A percentile compares a stretch with the other conserved stretches of the same genome.
Evolutionary conservation across 257 asterid genomes (phyloP).

Genomic region (Nicotiana obtusifolia): DNA sequence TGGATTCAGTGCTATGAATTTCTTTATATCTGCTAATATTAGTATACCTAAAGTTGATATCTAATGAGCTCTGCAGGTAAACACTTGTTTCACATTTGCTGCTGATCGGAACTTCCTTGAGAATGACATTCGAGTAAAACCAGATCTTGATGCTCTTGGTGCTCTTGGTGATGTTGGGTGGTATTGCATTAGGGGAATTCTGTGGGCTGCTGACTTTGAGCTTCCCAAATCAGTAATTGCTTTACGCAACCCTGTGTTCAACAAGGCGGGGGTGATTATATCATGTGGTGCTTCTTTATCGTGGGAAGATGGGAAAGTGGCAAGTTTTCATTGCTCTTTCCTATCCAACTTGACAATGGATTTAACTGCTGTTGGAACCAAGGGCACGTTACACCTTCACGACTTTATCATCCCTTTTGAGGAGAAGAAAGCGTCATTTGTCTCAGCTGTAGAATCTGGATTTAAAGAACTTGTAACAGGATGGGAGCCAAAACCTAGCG

Average conservation of each 20-base stretch:
- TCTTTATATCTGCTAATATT: not conserved
- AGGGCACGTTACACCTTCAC: constrained; percentile 42
- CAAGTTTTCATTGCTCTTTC: constrained; percentile 59
- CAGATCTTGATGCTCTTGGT: constrained; percentile 45
- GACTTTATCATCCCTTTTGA: constrained; percentile 55
- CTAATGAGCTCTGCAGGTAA: constrained; percentile 15
- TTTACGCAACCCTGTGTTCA: constrained; percentile 21
- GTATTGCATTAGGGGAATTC: constrained; percentile 29
- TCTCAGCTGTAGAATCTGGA: constrained; percentile 21
- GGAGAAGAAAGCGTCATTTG: constrained; percentile 43
- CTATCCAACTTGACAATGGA: constrained; percentile 46
- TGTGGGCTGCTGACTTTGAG: constrained; percentile 31
- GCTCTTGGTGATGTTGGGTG: constrained; percentile 45
- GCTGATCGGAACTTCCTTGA: constrained; percentile 27
- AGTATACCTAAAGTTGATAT: not conserved
- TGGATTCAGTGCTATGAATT: not conserved
- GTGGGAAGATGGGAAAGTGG: constrained; percentile 43
- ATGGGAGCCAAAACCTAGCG: constrained; percentile 36
- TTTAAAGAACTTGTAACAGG: constrained; percentile 29
- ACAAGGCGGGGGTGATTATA: constrained; percentile 33
- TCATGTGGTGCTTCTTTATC: constrained; percentile 35
- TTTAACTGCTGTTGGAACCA: constrained; percentile 42
- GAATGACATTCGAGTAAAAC: constrained; percentile 38
- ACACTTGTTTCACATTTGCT: constrained; percentile 26
- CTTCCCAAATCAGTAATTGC: constrained; percentile 36